Base-by-base conservation (phyloP, 495 filamentous ascomycete genomes). In the Aspergillus diversus region DNA sequence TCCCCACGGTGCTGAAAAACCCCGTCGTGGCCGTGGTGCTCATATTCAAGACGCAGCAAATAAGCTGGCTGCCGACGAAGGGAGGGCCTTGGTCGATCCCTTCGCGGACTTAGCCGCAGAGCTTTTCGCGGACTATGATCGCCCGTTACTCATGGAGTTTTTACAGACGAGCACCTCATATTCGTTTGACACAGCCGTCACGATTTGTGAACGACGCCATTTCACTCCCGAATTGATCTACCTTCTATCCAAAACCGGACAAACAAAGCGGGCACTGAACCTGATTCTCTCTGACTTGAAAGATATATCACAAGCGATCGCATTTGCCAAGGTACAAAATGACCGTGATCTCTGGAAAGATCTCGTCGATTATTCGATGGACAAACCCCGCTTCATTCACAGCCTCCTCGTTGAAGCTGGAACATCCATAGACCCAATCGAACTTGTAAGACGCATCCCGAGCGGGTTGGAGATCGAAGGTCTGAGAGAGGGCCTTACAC, bases 341-440 rank as follows among this genome's bases (percentile, higher is more conserved):
- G 94, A 98, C 62, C 86, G 87, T 0, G 91, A 94, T 66, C 83
- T 99, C 0, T 99, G 95, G 95, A 89, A 96, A 64, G 95, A 99
- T 68, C 83, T 99, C 9, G 86, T 99, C 21, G 86, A 93, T 61
- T 97, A 97, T 77, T 90, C 87, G 27, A 98, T 99, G 96, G 92
- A 97, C 74, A 96, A 96, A 66, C 95, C 95, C 0, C 84, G 84
- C 13, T 99, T 99, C 77, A 97, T 99, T 60, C 88, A 92, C 16
- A 96, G 91, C 3, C 79, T 99, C 7, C 85, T 99, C 3, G 92
- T 97, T 64, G 92, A 97, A 74, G 93, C 96, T 5, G 95, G 96
- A 12, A 97, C 93, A 5, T 85, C 91, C 5, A 93, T 98, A 55
- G 87, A 97, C 66, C 94, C 94, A 0, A 90, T 97, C 61, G 90